These are phyloP conservation scores for Leccinum subgranulosum DNA, from an alignment of 768 basidiomycete genomes.

Conservation along the genomic window DNA sequence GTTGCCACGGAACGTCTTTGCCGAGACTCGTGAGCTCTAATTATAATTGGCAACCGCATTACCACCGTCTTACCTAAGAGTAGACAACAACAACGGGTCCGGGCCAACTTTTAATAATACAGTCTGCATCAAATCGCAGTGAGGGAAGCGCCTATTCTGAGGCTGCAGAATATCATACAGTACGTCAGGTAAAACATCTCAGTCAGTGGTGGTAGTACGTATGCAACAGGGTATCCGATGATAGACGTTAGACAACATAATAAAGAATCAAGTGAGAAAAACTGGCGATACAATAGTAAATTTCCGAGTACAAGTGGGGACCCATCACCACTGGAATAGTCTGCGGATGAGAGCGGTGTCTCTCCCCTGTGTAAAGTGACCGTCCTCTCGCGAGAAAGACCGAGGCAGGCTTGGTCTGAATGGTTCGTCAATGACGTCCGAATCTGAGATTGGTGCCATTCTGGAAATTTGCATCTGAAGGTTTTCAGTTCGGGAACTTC, in stretches of 20 bases:
- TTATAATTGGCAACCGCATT: not conserved
- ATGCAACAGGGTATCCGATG: conserved; percentile 37
- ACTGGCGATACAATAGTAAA: conserved; percentile 28
- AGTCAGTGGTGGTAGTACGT: conserved; percentile 33
- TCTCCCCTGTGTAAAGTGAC: conserved; percentile 31
- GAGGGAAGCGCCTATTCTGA: not conserved
- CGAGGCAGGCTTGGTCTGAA: conserved; percentile 31
- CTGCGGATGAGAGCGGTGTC: conserved; percentile 49
- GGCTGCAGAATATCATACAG: conserved; percentile 24
- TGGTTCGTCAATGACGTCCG: conserved; percentile 42
- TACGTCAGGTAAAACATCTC: conserved; percentile 23
- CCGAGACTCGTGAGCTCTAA: not conserved
- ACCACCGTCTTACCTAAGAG: not conserved
- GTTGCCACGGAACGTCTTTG: not conserved
- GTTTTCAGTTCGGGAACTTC: conserved; percentile 1
- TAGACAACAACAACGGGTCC: not conserved
- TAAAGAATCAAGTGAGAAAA: conserved; percentile 25
- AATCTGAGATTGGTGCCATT: conserved; percentile 50
- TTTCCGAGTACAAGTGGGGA: conserved; percentile 19
- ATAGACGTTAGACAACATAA: conserved; percentile 26
- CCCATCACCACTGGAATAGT: conserved; percentile 44
- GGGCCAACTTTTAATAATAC: too few species aligned
- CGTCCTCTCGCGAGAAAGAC: conserved; percentile 31
- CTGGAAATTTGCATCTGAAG: conserved; percentile 64
- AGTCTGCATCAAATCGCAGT: not conserved